Base-by-base conservation (phyloP, 495 filamentous ascomycete species). In the Talaromyces trachyspermus region DNA sequence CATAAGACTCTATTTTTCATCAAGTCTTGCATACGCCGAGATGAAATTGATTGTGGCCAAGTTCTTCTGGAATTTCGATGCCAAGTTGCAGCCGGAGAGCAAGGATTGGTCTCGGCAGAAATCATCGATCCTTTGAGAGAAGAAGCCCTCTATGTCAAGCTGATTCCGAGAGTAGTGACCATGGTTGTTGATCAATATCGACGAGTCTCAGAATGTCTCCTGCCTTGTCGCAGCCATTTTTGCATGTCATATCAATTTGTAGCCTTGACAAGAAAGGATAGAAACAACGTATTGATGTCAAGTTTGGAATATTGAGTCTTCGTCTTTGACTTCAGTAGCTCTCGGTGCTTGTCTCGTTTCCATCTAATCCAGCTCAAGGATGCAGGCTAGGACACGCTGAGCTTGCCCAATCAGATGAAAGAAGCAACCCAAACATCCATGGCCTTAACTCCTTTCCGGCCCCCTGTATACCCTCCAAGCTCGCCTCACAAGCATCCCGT, bases 401-500 rank as follows among this genome's bases (percentile, higher is more conserved):
- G 35, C 29, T 43, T 14, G 18, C 62, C 12, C 50, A 54, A 12
- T 52, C 50, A 48, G 56, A 70, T 54, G 20, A 54, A 71, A 59
- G 6, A 47, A 29, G 56, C 70, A 50, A 63, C 61, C 71, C 72
- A 76, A 44, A 70, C 62, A 66, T 74, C 70, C 71, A 74, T 74
- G 19, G 61, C 58, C 54, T 58, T 61, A 26, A 68, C 64, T 22
- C 54, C 55, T 49, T 64, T 57, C 50, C 54, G 51, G 9, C 61
- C 64, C 59, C 63, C 35, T 53, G 37, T 14, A 60, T 19, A 19
- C 43, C 49, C 27, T 60, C 54, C 43, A 67, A 58, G 12, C 54
- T 60, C 10, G 54, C 58, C 43, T 59, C 48, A 30, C 58, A 51
- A 2, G 65, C 67, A 54, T 70, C 64, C 54, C 54, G 55, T 48